Base-by-base conservation (phyloP, 768 basidiomycete species). In the Saitozyma sp. region DNA sequence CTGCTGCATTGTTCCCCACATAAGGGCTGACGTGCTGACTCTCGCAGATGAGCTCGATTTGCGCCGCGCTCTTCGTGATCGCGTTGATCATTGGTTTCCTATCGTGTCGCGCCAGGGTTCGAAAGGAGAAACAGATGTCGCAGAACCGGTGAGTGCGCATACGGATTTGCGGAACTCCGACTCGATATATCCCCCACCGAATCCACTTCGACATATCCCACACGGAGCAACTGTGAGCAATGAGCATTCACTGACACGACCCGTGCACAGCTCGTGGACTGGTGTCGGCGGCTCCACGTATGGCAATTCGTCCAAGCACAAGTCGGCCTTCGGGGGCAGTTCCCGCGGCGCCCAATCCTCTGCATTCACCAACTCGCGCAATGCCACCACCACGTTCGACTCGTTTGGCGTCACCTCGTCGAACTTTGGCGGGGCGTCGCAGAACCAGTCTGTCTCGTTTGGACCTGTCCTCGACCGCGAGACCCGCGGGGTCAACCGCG, bases 31-130 rank as follows among this genome's bases (percentile, higher is more conserved):
- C 29, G 29, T 29, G 40, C 59, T 64, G 39, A 64, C 43, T 9
- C n/a, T 46, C 43, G 2, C 43, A 73, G 71, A 75, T 75, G 73
- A 69, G 66, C 53, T 72, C 73, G 6, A 71, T 75, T 55, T 70
- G 68, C 55, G 53, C 59, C 3, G 64, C 69, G 0, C 54, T 75
- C 38, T 54, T 75, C 7, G 9, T 56, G 5, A 19, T 64, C 40
- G 65, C 73, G 11, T 42, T 75, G 19, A 52, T 62, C 11, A 29
- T 75, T 17, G 73, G 70, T 37, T n/a, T 72, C 58, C 16, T 67
- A 9, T 54, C 68, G 14, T 65, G 64, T 20, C 62, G 70, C 42
- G 40, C 54, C 19, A 61, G 67, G 29, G 55, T 65, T 42, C 62
- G 58, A 50, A 39, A 54, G 10, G 69, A 75, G 9, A 29, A 45